Percentiles rank a stretch among this genome's conserved stretches.
Evolutionary conservation across 331 rosid genomes (phyloP).

Genomic region (Cucumis variabilis): DNA sequence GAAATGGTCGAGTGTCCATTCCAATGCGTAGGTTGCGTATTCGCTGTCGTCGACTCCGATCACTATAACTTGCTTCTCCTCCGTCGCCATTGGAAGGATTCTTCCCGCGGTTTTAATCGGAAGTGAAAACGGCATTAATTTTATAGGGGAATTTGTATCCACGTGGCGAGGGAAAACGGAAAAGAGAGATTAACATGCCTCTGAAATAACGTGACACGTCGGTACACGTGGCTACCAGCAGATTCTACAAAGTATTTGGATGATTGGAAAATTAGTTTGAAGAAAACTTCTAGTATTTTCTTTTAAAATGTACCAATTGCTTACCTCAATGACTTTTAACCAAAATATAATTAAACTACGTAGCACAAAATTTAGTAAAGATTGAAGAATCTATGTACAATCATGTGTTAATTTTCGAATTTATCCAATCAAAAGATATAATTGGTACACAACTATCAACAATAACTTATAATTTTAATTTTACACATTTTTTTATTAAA

Average conservation of each 20-base stretch:
- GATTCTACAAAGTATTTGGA: not conserved
- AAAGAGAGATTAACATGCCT: not conserved
- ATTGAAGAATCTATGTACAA: too few relatives aligned
- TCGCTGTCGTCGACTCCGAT: slow-evolving; percentile 46
- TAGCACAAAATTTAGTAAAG: too few relatives aligned
- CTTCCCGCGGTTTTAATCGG: not conserved
- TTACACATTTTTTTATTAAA: too few relatives aligned
- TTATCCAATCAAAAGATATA: too few relatives aligned
- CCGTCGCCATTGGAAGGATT: slow-evolving; percentile 12
- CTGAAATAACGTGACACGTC: not conserved
- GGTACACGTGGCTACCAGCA: not conserved
- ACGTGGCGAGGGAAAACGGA: not conserved
- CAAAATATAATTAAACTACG: too few relatives aligned
- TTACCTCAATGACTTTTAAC: too few relatives aligned
- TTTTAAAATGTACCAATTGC: too few relatives aligned
- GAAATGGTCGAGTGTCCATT: slow-evolving; percentile 49
- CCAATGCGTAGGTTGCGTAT: slow-evolving; percentile 36
- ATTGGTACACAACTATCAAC: too few relatives aligned
- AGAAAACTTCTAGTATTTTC: too few relatives aligned
- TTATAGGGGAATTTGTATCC: not conserved
- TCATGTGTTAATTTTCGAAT: too few relatives aligned
- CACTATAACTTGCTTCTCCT: slow-evolving; percentile 43
- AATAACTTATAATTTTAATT: too few relatives aligned
- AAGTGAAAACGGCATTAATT: not conserved
- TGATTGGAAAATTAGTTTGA: too few relatives aligned